Evolutionary conservation across 257 asterid species (phyloP).

Genomic region (Nicotiana benthamiana): DNA sequence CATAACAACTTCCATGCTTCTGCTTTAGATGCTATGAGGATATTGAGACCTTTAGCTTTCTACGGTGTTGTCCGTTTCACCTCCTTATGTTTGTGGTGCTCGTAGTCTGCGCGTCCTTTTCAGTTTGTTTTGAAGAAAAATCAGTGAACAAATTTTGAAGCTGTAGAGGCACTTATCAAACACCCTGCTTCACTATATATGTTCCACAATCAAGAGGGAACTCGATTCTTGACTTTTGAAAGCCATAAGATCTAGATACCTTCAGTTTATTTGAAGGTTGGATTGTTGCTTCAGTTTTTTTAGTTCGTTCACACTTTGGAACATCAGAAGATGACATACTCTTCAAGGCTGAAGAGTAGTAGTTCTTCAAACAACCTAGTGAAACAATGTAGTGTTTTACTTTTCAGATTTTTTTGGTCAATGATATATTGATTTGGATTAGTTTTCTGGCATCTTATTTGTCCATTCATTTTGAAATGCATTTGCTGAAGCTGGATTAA

Average conservation of each 20-base stretch:
- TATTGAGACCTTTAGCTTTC: not conserved
- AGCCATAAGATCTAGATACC: not conserved
- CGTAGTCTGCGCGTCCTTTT: not conserved
- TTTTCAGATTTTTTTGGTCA: not conserved
- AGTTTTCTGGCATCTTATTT: not conserved
- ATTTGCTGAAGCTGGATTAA: constrained; percentile 2
- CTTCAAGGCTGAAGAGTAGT: not conserved
- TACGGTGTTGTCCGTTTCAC: not conserved
- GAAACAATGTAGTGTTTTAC: not conserved
- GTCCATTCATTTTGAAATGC: not conserved
- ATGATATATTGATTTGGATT: not conserved
- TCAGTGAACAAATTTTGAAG: not conserved
- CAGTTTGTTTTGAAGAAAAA: not conserved
- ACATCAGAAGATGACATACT: constrained; percentile 1
- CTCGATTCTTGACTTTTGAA: not conserved
- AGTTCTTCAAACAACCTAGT: not conserved
- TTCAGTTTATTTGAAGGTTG: not conserved
- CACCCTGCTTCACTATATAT: not conserved
- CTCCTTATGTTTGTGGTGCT: not conserved
- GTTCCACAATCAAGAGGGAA: not conserved
- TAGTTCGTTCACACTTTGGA: not conserved
- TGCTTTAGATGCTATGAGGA: not conserved
- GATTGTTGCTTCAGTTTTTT: not conserved
- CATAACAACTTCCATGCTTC: not conserved
- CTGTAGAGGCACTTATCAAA: not conserved